These are phyloP conservation scores for Paspalum notatum DNA, from an alignment of 176 grass and related monocot genomes.

Conservation along the genomic window DNA sequence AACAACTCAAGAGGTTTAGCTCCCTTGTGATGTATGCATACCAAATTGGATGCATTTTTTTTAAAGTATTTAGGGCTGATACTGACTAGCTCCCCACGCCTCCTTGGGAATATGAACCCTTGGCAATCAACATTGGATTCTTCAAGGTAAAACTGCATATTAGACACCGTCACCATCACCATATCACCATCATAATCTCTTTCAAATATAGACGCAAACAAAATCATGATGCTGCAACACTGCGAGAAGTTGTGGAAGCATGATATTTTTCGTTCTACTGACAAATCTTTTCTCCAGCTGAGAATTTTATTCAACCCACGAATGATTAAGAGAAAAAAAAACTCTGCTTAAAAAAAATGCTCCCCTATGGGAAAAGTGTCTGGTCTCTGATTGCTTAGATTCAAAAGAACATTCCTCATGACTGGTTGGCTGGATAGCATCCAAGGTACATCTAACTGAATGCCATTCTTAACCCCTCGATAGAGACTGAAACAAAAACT, in stretches of 20 bases:
- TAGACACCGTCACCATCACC: background rate
- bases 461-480: no score
- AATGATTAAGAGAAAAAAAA: no score
- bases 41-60: background rate
- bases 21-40: background rate
- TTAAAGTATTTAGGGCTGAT: background rate
- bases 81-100: constrained; percentile 62
- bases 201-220: background rate
- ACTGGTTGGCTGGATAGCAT: no score
- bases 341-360: no score
- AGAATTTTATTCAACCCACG: no score
- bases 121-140: constrained; percentile 72
- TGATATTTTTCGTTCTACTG: constrained; percentile 47
- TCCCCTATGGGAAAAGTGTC: no score
- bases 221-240: constrained; percentile 1
- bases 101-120: constrained; percentile 62
- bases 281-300: no score
- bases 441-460: no score
- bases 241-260: constrained; percentile 56
- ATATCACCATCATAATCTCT: constrained; percentile 20
- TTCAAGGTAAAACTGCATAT: constrained; percentile 76
- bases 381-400: no score
- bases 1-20: constrained; percentile 31
- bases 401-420: no score
- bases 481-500: no score